A percentile compares a stretch with the other conserved stretches of the same genome.
Evolutionary conservation across 2,329 filamentous ascomycete genomes (phyloP).

Genomic region (Trichoderma endophyticum): DNA sequence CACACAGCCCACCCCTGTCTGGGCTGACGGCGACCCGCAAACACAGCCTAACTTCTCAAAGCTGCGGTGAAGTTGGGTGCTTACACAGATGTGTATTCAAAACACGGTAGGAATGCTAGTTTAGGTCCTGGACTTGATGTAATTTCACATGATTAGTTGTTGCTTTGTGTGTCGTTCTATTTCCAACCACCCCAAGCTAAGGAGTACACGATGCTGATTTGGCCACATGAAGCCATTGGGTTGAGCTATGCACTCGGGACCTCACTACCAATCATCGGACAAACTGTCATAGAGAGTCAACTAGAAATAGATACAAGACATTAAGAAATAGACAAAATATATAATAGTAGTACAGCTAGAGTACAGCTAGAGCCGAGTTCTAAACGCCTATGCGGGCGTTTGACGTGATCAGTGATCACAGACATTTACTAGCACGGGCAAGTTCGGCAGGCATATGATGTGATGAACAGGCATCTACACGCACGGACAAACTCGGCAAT

Average conservation of each 20-base stretch:
- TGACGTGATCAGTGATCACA: neutral
- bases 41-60: slow-evolving; percentile 3
- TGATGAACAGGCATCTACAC: neutral
- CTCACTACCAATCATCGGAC: neutral
- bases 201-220: neutral
- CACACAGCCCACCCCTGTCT: slow-evolving; percentile 1
- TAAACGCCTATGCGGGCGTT: neutral
- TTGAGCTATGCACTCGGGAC: neutral
- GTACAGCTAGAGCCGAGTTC: neutral
- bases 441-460: neutral
- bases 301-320: neutral
- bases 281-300: neutral
- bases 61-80: slow-evolving; percentile 4
- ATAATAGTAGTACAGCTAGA: too few relatives aligned
- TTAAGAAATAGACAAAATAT: neutral
- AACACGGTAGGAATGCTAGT: neutral
- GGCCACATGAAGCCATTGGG: neutral
- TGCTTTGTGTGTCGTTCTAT: neutral
- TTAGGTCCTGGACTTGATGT: neutral
- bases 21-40: slow-evolving; percentile 7
- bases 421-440: neutral
- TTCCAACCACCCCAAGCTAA: neutral
- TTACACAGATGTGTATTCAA: neutral
- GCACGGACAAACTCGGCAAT: neutral
- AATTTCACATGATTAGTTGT: neutral